Conservation (phyloP, 78 protist species). For the Dictyostelium brefeldianum region DNA sequence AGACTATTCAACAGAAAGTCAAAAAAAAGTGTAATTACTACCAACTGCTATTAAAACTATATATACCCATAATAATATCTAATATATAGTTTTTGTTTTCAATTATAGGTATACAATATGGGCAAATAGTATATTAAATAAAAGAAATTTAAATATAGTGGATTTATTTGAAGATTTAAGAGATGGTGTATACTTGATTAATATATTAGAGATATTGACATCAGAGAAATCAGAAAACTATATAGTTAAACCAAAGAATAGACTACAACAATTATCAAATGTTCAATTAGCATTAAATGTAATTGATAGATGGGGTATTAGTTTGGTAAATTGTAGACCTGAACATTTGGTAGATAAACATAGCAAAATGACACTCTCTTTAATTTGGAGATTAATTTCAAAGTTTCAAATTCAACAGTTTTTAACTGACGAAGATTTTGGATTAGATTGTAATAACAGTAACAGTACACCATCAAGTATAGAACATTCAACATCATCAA, state of each 20-base stretch:
- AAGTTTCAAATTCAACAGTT: constrained; percentile 72
- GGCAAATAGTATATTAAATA: constrained; percentile 62
- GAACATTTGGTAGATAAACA: constrained; percentile 58
- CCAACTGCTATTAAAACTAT: neutral
- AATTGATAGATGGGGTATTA: constrained; percentile 61
- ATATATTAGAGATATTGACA: constrained; percentile 48
- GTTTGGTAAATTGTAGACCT: constrained; percentile 65
- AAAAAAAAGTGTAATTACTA: constrained; percentile 50
- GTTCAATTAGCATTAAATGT: constrained; percentile 52
- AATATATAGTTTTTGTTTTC: no score
- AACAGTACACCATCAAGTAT: neutral
- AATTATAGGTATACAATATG: constrained; percentile 54
- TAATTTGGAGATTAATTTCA: constrained; percentile 66
- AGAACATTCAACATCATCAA: neutral
- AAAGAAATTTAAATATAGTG: constrained; percentile 24
- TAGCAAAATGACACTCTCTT: constrained; percentile 37
- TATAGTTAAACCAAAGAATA: constrained; percentile 53
- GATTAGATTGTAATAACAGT: neutral
- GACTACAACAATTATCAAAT: constrained; percentile 62
- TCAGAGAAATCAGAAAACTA: constrained; percentile 44
- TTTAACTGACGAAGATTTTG: constrained; percentile 45
- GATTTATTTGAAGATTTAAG: constrained; percentile 65
- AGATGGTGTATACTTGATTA: constrained; percentile 63
- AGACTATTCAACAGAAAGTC: constrained; percentile 45
- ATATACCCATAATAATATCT: neutral